These are phyloP conservation scores for Aspergillus incahuasiensis DNA, from an alignment of 495 filamentous ascomycete species.

Conservation along the genomic window DNA sequence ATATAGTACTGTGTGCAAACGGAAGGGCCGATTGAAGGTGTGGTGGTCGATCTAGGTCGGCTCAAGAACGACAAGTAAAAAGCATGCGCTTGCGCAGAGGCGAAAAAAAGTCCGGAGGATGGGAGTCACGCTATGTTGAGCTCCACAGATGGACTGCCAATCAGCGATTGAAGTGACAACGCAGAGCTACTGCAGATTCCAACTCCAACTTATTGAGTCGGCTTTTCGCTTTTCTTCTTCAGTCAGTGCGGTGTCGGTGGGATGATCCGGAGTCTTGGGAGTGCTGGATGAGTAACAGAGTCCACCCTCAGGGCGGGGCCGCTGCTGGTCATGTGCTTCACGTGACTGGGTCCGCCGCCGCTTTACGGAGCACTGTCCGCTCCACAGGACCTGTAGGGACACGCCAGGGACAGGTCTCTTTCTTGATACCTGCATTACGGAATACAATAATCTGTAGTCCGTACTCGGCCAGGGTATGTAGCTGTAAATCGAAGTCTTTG, in stretches of 20 bases:
- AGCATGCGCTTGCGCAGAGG: not conserved
- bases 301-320: not conserved
- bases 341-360: not conserved
- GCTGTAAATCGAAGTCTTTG: no score
- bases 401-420: not conserved
- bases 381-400: not conserved
- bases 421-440: no score
- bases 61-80: not conserved
- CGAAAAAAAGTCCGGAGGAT: not conserved
- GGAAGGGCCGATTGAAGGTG: not conserved
- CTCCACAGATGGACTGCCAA: not conserved
- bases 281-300: constrained; percentile 15
- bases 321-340: not conserved
- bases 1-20: no score
- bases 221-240: not conserved
- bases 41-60: not conserved
- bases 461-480: no score
- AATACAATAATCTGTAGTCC: no score
- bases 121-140: not conserved
- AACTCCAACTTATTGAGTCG: not conserved
- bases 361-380: not conserved
- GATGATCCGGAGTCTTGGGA: constrained; percentile 3
- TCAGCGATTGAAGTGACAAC: not conserved
- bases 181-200: not conserved
- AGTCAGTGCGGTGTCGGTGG: not conserved